Percentiles rank a stretch among this genome's conserved stretches.
phyloP scores from a whole-genome alignment of 179 eudicot species.

The Actinidia polygama region DNA sequence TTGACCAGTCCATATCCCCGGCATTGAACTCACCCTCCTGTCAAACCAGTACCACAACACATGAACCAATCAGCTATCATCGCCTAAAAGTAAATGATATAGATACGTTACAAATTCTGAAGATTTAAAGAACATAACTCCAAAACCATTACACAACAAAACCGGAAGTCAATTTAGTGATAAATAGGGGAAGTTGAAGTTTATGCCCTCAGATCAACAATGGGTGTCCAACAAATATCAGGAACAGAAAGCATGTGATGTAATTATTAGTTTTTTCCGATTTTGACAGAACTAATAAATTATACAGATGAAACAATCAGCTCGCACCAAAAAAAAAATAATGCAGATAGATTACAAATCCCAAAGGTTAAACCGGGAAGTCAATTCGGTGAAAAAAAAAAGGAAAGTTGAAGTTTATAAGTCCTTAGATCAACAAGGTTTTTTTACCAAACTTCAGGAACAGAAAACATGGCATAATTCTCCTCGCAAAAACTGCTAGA shows the following conservation, averaged over 20 bases:
- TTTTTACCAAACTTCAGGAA: neutral
- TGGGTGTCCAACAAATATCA: neutral
- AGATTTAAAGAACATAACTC: conserved; percentile 3
- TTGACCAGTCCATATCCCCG: conserved; percentile 62
- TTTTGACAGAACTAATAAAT: neutral
- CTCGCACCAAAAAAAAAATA: too few relatives aligned
- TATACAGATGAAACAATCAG: neutral
- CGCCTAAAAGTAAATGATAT: neutral
- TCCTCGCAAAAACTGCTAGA: neutral
- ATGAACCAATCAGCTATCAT: conserved; percentile 8
- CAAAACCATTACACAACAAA: neutral
- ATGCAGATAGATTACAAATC: too few relatives aligned
- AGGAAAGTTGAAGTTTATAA: too few relatives aligned
- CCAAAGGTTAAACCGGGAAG: too few relatives aligned
- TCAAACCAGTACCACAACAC: conserved; percentile 19
- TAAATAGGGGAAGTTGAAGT: neutral
- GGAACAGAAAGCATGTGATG: neutral
- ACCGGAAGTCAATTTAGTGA: neutral
- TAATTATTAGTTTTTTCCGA: too few relatives aligned
- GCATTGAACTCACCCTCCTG: conserved; percentile 67
- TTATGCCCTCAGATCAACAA: neutral
- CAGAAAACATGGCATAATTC: neutral
- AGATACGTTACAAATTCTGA: neutral
- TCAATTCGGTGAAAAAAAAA: too few relatives aligned
- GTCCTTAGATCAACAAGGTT: too few relatives aligned